Evolutionary conservation across 164 flowering plant genomes (phyloP), one percentile per base, ranked within the genome.

Genomic region (Malania oleifera): DNA sequence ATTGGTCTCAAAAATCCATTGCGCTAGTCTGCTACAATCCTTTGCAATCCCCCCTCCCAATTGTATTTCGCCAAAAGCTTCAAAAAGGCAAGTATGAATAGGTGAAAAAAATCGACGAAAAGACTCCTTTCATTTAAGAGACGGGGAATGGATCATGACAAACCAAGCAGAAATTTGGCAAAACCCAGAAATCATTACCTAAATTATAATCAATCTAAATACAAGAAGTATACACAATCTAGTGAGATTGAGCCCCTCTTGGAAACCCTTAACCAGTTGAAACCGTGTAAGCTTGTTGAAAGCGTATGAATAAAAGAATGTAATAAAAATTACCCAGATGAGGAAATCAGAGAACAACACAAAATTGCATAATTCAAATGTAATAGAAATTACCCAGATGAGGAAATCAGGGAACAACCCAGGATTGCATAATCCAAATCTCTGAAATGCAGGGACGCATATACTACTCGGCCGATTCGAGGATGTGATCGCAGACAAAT

Each of bases 361-460:
- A 18, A 37, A 39, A 54, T 13, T 54, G 57, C 45, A 54, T 31
- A n/a, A n/a, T n/a, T n/a, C n/a, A n/a, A 29, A 7, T 50, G 50
- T 23, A 28, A 64, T n/a, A 22, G 25, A 35, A 50, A 31, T 19
- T 61, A 52, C 69, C 69, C 57, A 58, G 53, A 65, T 28, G 52
- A 56, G 62, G 54, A 65, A 60, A 67, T 57, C 56, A 62, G 62
- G 58, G 38, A 29, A 56, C 43, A 31, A 59, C 39, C 12, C 34
- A 18, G 22, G 24, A 54, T 13, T 54, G 57, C 45, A 54, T 31
- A 37, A 15, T 29, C 54, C 19, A 35, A 20, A 2, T 18, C 19
- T 1, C 20, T 23, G 11, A 19, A 50, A 37, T 18, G n/a, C n/a
- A 26, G 39, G 35, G 27, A 2, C n/a, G 60, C 18, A 7, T 14